Base-by-base conservation (phyloP, 2,329 filamentous ascomycete species). In the Cordyceps javanica region DNA sequence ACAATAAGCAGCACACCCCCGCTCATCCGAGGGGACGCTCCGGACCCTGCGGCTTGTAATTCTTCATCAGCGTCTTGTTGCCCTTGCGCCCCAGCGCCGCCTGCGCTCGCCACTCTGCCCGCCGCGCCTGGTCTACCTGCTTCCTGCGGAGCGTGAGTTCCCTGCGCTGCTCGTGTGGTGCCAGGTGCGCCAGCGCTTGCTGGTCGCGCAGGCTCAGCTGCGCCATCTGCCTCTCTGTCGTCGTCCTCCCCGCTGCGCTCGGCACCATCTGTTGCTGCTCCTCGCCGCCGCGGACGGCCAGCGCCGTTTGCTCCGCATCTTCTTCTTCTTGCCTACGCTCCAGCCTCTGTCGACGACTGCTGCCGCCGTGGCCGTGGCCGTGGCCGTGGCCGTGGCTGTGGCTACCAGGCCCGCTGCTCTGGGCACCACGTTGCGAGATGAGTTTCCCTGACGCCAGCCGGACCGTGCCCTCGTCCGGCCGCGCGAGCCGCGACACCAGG, bases 121-220 rank as follows among this genome's bases (percentile, higher is more conserved):
- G 25, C 11, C 36, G 44, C n/a, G 28, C 52, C 23, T 25, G 38
- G 28, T 55, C 39, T 8, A 19, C n/a, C 51, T 50, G 36, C 38
- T 55, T 59, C 44, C 32, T 34, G 14, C 45, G 46, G 28, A 36
- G 19, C 14, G 44, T 30, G 26, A 59, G 57, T 19, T 41, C 51
- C 16, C 26, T 21, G 16, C 57, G 51, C 39, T 59, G 57, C 44
- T 59, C 51, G 14, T 34, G 38, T 10, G 51, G 36, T 19, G 45
- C n/a, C n/a, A 59, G 45, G 16, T 59, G 57, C 25, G 52, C 57
- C 28, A 59, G 21, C 30, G 51, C 57, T 39, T 34, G 34, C 39
- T 55, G 51, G 26, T 59, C 57, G 16, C 45, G 51, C 19, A 32
- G 52, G 44, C 52, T 55, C 21, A 59, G 45, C 36, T 59, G 57